Conservation (phyloP, 2,329 filamentous ascomycete genomes). For the Phialophora chinensis region DNA sequence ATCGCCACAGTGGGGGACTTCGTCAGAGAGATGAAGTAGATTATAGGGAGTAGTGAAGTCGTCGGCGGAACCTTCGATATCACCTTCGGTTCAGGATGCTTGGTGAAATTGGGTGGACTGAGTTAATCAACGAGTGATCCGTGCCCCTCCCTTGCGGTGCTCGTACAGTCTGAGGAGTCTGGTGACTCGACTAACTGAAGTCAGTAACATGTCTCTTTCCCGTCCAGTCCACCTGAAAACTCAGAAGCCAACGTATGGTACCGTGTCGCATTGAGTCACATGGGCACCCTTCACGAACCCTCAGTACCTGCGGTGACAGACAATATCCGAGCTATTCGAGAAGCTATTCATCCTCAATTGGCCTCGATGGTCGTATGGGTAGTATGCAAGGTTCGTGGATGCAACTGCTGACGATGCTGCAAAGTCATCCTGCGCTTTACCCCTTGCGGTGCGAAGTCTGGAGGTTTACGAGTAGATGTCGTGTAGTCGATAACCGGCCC, state of each 20-base stretch:
- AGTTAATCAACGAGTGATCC: neutral
- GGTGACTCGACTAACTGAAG: neutral
- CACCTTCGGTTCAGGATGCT: neutral
- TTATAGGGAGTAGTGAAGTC: neutral
- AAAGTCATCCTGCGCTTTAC: neutral
- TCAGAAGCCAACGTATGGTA: neutral
- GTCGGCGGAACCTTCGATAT: neutral
- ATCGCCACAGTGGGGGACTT: neutral
- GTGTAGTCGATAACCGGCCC: neutral
- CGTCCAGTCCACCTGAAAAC: neutral
- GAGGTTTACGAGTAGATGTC: neutral
- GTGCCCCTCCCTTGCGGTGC: no score
- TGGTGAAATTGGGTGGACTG: neutral
- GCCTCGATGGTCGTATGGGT: neutral
- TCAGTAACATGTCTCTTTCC: neutral
- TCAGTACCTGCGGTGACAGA: neutral
- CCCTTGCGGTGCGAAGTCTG: neutral
- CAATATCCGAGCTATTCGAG: no score
- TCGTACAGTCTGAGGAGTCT: no score
- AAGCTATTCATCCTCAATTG: neutral
- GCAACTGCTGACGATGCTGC: constrained; percentile 1
- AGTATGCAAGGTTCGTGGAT: neutral
- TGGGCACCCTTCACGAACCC: neutral
- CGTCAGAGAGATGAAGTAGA: neutral
- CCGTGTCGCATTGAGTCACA: neutral